Evolutionary conservation across 345 rosid species (phyloP).

Genomic region (Zanthoxylum bungeanum): DNA sequence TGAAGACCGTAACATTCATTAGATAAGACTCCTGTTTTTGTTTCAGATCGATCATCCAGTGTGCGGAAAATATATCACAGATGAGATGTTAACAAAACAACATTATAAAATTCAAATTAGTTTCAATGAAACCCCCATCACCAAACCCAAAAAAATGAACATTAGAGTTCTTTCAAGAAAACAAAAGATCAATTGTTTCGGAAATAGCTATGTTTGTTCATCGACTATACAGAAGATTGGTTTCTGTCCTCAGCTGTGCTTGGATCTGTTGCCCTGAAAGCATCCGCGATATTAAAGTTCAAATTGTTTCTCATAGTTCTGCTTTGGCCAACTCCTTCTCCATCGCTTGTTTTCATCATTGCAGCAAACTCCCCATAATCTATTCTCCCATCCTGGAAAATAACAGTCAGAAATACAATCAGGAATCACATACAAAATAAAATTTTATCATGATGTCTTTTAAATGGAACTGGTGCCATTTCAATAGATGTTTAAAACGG

Average conservation of each 20-base stretch:
- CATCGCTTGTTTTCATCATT: conserved; percentile 83
- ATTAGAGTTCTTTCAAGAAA: neutral
- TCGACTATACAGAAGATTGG: neutral
- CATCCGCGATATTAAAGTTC: conserved; percentile 73
- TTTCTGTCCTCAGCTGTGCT: conserved; percentile 15
- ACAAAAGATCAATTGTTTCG: neutral
- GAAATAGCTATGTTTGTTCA: neutral
- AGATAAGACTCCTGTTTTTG: neutral
- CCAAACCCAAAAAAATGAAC: neutral
- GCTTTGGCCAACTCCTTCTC: conserved; percentile 58
- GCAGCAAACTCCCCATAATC: conserved; percentile 83
- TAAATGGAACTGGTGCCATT: neutral
- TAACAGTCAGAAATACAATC: neutral
- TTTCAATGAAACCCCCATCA: neutral
- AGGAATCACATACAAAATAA: neutral
- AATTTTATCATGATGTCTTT: neutral
- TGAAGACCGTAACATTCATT: neutral
- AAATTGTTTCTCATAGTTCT: conserved; percentile 75
- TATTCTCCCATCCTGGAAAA: conserved; percentile 76
- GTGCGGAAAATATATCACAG: neutral
- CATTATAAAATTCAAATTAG: neutral
- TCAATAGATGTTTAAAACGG: neutral
- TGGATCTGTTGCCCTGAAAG: conserved; percentile 44
- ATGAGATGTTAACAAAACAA: neutral
- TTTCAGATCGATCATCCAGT: neutral